These are phyloP conservation scores for Trametes hirsuta DNA, from an alignment of 1,284 basidiomycete species.

Conservation along the genomic window DNA sequence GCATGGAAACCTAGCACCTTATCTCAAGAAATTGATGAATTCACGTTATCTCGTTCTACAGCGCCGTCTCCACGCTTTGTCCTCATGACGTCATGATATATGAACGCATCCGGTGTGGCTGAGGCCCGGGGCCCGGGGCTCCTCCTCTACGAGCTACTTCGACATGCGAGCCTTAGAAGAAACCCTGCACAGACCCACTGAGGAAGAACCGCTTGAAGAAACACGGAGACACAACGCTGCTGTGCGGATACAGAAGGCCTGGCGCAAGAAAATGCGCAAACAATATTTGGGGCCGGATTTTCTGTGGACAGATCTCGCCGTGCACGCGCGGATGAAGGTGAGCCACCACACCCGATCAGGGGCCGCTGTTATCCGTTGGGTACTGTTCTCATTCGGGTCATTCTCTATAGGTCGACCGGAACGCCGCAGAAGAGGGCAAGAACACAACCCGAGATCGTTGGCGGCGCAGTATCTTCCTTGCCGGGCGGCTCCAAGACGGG, in stretches of 20 bases:
- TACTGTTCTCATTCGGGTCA: neutral
- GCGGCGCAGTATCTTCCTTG: conserved; percentile 49
- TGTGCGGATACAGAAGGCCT: conserved; percentile 36
- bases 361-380: neutral
- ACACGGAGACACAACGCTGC: conserved; percentile 30
- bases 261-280: conserved; percentile 31
- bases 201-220: conserved; percentile 13
- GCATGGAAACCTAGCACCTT: conserved; percentile 11
- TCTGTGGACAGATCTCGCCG: conserved; percentile 49
- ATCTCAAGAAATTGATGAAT: neutral
- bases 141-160: neutral
- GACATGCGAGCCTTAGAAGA: conserved; percentile 20
- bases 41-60: neutral
- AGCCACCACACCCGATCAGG: conserved; percentile 17
- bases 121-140: too few species aligned
- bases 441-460: conserved; percentile 50
- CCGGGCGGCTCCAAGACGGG: conserved; percentile 46
- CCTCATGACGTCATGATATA: conserved; percentile 15
- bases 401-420: conserved; percentile 43
- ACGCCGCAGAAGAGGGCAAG: conserved; percentile 45
- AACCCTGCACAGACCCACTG: conserved; percentile 12
- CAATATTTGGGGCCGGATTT: conserved; percentile 39
- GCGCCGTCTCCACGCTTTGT: neutral
- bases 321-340: conserved; percentile 46
- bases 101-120: neutral